Evolutionary conservation across 2,329 filamentous ascomycete genomes (phyloP).

Genomic region (Madurella mycetomatis): DNA sequence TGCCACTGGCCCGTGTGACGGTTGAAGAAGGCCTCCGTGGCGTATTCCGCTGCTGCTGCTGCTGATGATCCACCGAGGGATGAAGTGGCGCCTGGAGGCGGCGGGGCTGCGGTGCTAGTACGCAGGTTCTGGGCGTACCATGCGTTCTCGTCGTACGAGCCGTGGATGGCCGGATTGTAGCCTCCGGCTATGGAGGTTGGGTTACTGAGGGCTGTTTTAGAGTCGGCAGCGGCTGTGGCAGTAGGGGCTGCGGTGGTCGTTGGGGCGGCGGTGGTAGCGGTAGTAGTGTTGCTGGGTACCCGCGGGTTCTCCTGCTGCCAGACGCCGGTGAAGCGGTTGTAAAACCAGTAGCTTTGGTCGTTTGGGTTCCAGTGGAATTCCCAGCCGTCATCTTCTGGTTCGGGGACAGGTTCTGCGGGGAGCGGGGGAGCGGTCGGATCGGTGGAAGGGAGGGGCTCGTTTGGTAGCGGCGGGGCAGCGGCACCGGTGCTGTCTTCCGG

Average conservation of each 20-base stretch:
- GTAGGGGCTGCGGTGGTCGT: conserved; percentile 12
- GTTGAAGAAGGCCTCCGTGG: conserved; percentile 75
- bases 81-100: background rate
- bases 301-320: conserved; percentile 87
- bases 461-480: conserved; percentile 20
- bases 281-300: conserved; percentile 46
- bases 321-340: conserved; percentile 70
- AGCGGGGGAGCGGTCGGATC: conserved; percentile 34
- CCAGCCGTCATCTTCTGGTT: conserved; percentile 68
- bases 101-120: conserved; percentile 32
- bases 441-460: conserved; percentile 21
- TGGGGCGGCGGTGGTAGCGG: conserved; percentile 20
- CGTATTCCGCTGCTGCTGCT: conserved; percentile 51
- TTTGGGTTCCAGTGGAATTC: conserved; percentile 70
- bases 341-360: conserved; percentile 72
- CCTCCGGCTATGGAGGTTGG: conserved; percentile 55
- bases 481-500: background rate
- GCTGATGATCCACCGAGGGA: conserved; percentile 22
- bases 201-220: conserved; percentile 23
- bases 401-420: conserved; percentile 40
- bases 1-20: conserved; percentile 86
- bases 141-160: conserved; percentile 93
- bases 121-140: conserved; percentile 69
- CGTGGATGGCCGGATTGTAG: conserved; percentile 95
- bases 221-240: conserved; percentile 14